Evolutionary conservation across 164 flowering plant genomes (phyloP), one percentile per base, ranked within the genome.

Genomic region (Vitis rupestris): DNA sequence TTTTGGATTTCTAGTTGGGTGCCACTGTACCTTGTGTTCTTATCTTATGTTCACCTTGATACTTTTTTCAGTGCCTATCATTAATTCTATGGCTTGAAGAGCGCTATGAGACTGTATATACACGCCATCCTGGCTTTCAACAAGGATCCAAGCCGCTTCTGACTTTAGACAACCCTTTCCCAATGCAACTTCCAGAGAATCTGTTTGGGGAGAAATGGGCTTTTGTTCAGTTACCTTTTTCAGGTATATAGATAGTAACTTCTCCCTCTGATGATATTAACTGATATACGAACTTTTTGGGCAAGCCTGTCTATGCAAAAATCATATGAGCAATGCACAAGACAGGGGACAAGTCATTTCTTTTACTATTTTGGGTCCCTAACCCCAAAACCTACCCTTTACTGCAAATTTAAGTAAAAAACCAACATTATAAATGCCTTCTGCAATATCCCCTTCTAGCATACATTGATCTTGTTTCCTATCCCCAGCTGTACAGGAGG

Each of bases 191-290:
- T 69, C 99, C 99, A 27, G 96, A 95, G 50, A 91, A 90, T 75
- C 83, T 95, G 13, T 76, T 85, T 70, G 99, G 99, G 44, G 98
- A 95, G 65, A 90, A 80, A 81, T 93, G 99, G 99, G 97, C 98
- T 61, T 95, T 95, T 78, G 98, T 95, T 49, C 99, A 93, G 70
- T 81, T 93, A 68, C 99, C 99, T 58, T 91, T 79, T 70, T 85
- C 98, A 83, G 92, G 99, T 91, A 77, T 19, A 65, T 29, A 9
- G 2, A 0, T 10, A 6, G n/a, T 31, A 29, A 56, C 14, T 30
- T 69, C 51, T 29, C 14, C 44, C 17, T 27, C 15, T 30, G 3
- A 9, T 9, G 4, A 27, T 59, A 10, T 27, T 10, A 12, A 2
- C 27, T 4, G 6, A 23, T 37, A 37, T 31, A 23, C 27, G 4